Percentiles rank a stretch among this genome's conserved stretches.
phyloP scores from a whole-genome alignment of 805 yeast species.

The Saccharomycopsis synnaedendra region DNA sequence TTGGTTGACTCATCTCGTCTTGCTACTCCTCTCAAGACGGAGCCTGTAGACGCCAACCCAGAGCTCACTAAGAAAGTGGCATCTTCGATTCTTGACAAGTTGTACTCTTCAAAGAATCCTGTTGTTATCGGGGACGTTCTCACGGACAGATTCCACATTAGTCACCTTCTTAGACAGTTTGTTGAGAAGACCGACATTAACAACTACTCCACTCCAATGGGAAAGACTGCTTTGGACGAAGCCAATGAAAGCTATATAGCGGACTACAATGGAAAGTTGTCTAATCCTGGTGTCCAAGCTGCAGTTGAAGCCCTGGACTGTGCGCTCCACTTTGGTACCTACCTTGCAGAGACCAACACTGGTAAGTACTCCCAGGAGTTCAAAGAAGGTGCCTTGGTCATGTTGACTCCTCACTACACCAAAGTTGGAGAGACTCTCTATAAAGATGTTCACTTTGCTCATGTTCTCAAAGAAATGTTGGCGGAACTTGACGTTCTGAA shows the following conservation, averaged over 20 bases:
- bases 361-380: constrained; percentile 50
- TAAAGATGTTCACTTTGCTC: constrained; percentile 35
- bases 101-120: constrained; percentile 48
- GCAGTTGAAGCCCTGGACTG: constrained; percentile 51
- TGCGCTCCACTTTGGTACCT: constrained; percentile 59
- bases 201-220: constrained; percentile 52
- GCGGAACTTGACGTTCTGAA: constrained; percentile 24
- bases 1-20: constrained; percentile 29
- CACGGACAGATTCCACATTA: constrained; percentile 47
- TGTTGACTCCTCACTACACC: constrained; percentile 43
- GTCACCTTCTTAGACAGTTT: constrained; percentile 31
- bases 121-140: constrained; percentile 63
- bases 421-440: constrained; percentile 31
- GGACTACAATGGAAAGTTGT: constrained; percentile 53
- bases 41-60: constrained; percentile 17
- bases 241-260: constrained; percentile 55
- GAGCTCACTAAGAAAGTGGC: constrained; percentile 27
- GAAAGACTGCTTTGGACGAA: constrained; percentile 68
- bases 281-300: constrained; percentile 35
- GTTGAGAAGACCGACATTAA: constrained; percentile 38
- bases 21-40: constrained; percentile 22
- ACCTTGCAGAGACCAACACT: constrained; percentile 55
- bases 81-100: constrained; percentile 32
- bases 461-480: constrained; percentile 36
- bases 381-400: constrained; percentile 30